Evolutionary conservation across 2,329 filamentous ascomycete species (phyloP).

Genomic region (Colletotrichum navitas): DNA sequence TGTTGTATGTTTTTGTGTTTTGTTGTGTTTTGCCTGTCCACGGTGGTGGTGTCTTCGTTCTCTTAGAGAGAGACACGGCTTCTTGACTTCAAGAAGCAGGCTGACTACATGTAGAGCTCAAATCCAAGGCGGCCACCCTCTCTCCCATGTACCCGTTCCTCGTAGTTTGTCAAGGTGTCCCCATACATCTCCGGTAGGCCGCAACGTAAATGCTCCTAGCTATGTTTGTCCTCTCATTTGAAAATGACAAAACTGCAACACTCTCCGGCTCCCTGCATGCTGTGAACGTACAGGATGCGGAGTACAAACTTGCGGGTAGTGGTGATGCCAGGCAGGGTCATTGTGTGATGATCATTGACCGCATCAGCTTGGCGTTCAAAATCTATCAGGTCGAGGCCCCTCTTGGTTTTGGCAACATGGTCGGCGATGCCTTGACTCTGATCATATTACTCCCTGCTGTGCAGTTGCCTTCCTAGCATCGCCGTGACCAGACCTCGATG

Average conservation of each 20-base stretch:
- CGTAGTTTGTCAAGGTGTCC: background rate
- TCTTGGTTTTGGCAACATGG: background rate
- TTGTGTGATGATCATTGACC: background rate
- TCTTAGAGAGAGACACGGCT: too few relatives aligned
- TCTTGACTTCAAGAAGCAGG: background rate
- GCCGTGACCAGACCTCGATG: too few relatives aligned
- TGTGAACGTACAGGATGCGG: background rate
- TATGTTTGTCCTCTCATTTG: background rate
- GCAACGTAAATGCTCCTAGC: background rate
- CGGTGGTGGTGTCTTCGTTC: too few relatives aligned
- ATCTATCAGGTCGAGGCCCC: background rate
- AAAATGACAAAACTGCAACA: background rate
- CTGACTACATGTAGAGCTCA: background rate
- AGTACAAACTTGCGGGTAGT: background rate
- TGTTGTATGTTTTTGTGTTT: too few relatives aligned
- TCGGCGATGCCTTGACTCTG: background rate
- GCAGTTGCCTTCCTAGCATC: background rate
- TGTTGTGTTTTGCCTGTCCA: too few relatives aligned
- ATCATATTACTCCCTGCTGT: background rate
- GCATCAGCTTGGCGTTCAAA: background rate
- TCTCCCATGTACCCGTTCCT: background rate
- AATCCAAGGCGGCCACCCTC: background rate
- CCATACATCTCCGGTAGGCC: background rate
- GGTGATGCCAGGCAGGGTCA: background rate
- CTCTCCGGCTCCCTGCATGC: background rate